Evolutionary conservation across 73 alveolate genomes (phyloP).

Genomic region (Paramecium sexaurelia): DNA sequence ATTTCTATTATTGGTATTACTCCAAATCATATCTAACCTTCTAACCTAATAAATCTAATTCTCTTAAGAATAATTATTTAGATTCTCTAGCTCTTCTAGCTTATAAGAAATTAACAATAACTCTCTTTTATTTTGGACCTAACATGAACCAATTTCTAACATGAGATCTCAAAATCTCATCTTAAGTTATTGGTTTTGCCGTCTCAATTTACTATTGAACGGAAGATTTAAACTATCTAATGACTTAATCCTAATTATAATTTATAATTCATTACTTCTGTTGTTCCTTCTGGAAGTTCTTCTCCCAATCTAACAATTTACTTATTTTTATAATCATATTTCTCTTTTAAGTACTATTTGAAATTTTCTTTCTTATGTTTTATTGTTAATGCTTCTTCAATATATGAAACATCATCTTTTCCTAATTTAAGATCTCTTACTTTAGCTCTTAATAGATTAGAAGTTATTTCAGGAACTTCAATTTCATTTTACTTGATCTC

Average conservation of each 20-base stretch:
- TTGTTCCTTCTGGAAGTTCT: neutral
- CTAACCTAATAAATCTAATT: constrained; percentile 59
- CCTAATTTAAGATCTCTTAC: constrained; percentile 61
- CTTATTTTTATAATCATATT: constrained; percentile 62
- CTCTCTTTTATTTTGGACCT: constrained; percentile 63
- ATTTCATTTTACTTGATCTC: neutral
- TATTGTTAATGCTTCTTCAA: constrained; percentile 60
- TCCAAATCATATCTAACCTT: constrained; percentile 61
- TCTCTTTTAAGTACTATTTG: constrained; percentile 32
- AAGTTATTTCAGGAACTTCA: constrained; percentile 58
- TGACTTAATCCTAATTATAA: constrained; percentile 53
- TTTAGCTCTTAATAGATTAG: constrained; percentile 63
- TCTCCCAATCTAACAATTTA: constrained; percentile 18
- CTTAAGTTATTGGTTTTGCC: constrained; percentile 58
- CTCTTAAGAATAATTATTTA: constrained; percentile 47
- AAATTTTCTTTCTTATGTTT: neutral
- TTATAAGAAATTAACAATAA: constrained; percentile 59
- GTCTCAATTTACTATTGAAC: constrained; percentile 48
- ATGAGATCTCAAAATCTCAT: constrained; percentile 63
- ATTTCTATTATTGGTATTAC: neutral
- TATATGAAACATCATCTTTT: constrained; percentile 55
- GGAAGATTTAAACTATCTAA: constrained; percentile 59
- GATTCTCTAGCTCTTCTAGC: constrained; percentile 71
- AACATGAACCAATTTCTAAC: constrained; percentile 69
- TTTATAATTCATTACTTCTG: neutral